Evolutionary conservation across 106 monocot genomes (phyloP).

Genomic region (Apostasia shenzhenica): DNA sequence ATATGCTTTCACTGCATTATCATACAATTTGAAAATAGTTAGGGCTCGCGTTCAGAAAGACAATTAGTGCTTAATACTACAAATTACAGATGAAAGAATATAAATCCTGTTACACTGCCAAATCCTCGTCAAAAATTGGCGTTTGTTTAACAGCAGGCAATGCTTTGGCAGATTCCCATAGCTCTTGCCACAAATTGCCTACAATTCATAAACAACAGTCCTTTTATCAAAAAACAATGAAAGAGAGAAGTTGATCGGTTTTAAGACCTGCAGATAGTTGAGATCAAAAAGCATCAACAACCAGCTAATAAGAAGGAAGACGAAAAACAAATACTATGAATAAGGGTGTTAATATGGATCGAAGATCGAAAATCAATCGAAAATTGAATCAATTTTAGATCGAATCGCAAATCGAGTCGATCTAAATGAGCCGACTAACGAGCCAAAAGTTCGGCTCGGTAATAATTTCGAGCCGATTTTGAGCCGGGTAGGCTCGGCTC

Average conservation of each 20-base stretch:
- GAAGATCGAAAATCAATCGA: too few species aligned
- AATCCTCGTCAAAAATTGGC: slow-evolving; percentile 86
- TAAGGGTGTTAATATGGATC: too few species aligned
- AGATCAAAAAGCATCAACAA: not conserved
- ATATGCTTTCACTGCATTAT: slow-evolving; percentile 70
- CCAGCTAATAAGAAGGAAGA: not conserved
- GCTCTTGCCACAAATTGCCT: slow-evolving; percentile 92
- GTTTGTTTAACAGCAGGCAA: slow-evolving; percentile 79
- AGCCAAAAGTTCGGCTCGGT: too few species aligned
- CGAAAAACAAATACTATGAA: too few species aligned
- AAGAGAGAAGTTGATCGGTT: not conserved
- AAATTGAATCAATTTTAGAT: too few species aligned
- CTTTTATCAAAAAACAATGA: not conserved
- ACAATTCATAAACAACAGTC: slow-evolving; percentile 1
- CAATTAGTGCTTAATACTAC: too few species aligned
- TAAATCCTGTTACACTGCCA: slow-evolving; percentile 67
- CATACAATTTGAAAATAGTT: slow-evolving; percentile 5
- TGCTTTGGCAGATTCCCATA: slow-evolving; percentile 82
- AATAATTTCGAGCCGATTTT: too few species aligned
- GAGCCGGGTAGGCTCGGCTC: too few species aligned
- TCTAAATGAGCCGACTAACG: too few species aligned
- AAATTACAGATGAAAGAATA: not conserved
- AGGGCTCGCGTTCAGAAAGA: not conserved
- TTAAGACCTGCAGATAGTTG: not conserved
- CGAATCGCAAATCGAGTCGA: too few species aligned